Evolutionary conservation across 2,329 filamentous ascomycete species (phyloP).

Genomic region (Alternaria ethzedia): DNA sequence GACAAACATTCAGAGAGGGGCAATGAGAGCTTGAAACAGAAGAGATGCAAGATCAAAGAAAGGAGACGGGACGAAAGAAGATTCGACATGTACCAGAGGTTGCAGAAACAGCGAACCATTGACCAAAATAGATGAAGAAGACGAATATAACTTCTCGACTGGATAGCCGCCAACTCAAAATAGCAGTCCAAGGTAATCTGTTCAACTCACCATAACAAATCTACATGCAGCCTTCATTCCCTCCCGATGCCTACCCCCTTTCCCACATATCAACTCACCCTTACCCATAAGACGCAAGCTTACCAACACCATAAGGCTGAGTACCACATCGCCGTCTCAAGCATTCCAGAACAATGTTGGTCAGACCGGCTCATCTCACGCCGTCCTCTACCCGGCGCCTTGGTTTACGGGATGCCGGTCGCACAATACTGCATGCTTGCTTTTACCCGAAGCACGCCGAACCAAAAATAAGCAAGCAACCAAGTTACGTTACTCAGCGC

Average conservation of each 20-base stretch:
- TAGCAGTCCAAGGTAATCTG: not conserved
- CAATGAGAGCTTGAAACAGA: not conserved
- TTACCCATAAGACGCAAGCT: not conserved
- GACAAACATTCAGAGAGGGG: not conserved
- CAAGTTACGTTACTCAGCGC: not conserved
- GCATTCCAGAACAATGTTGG: not conserved
- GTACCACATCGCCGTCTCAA: not conserved
- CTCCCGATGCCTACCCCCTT: not conserved
- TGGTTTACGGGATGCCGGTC: conserved; percentile 2
- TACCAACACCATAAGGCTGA: not conserved
- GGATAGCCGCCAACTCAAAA: not conserved
- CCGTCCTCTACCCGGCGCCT: not conserved
- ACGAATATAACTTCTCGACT: not conserved
- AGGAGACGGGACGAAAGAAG: not conserved
- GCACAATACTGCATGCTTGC: not conserved
- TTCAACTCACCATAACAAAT: not conserved
- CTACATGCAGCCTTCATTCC: not conserved
- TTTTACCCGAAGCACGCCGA: not conserved
- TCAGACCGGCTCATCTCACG: not conserved
- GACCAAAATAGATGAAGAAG: not conserved
- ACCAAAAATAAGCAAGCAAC: not conserved
- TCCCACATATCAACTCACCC: not conserved
- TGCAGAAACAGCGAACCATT: not conserved
- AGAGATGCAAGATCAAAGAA: not conserved
- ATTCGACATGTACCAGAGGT: not conserved